Evolutionary conservation across 1,139 yeast genomes (phyloP).

Genomic region (Lizanozyma gosingica): DNA sequence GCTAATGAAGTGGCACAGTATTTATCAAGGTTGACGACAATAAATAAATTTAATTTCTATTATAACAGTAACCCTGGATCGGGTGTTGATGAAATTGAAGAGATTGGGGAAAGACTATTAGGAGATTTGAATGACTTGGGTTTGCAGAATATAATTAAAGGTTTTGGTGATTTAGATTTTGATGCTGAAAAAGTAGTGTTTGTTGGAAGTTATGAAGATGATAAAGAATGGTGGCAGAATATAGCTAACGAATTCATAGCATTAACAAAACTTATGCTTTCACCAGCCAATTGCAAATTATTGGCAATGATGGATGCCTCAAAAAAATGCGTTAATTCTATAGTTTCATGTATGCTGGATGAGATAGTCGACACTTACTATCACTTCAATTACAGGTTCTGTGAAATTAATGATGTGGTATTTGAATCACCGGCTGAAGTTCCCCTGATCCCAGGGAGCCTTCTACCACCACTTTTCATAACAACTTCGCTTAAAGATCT

Average conservation of each 20-base stretch:
- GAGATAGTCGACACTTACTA: background rate
- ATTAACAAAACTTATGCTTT: slow-evolving; percentile 18
- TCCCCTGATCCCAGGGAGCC: background rate
- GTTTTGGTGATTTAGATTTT: slow-evolving; percentile 22
- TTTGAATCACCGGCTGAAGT: background rate
- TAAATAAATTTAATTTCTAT: slow-evolving; percentile 35
- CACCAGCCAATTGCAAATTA: slow-evolving; percentile 19
- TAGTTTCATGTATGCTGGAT: background rate
- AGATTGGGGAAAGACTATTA: slow-evolving; percentile 27
- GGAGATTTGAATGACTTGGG: slow-evolving; percentile 17
- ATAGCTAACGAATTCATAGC: slow-evolving; percentile 23
- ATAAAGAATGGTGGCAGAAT: slow-evolving; percentile 28
- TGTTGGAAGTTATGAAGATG: slow-evolving; percentile 13
- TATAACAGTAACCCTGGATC: slow-evolving; percentile 23
- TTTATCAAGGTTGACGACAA: slow-evolving; percentile 35
- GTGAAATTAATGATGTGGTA: background rate
- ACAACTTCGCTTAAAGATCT: background rate
- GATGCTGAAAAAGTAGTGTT: slow-evolving; percentile 14
- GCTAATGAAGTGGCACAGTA: slow-evolving; percentile 21
- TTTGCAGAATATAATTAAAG: slow-evolving; percentile 31
- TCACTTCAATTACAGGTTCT: background rate
- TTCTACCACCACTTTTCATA: background rate
- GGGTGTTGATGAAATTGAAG: slow-evolving; percentile 39
- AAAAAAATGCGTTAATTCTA: slow-evolving; percentile 1
- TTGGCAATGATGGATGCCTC: slow-evolving; percentile 1